Conservation (phyloP, 1,284 basidiomycete species). For the Apiotrichum gracile region DNA sequence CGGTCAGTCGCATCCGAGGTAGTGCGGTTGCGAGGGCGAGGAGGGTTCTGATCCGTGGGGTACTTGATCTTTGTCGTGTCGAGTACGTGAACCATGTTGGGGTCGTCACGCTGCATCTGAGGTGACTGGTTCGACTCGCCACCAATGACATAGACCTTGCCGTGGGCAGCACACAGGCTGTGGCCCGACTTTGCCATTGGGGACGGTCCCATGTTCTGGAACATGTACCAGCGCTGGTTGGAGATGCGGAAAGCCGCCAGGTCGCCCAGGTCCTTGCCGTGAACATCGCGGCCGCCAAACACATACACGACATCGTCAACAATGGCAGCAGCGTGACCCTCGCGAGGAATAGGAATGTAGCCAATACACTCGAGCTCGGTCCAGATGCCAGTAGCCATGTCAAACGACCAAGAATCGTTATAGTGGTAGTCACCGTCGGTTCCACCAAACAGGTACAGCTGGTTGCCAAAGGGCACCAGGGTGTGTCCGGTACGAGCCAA, state of each 20-base stretch:
- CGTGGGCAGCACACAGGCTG: conserved; percentile 84
- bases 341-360: conserved; percentile 91
- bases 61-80: conserved; percentile 96
- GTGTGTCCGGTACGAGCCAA: conserved; percentile 80
- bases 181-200: conserved; percentile 89
- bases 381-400: conserved; percentile 76
- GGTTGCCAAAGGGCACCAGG: conserved; percentile 76
- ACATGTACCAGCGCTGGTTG: conserved; percentile 85
- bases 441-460: conserved; percentile 91
- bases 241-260: conserved; percentile 94
- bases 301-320: conserved; percentile 98
- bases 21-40: conserved; percentile 13
- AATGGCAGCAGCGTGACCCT: conserved; percentile 93
- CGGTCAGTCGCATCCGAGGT: conserved; percentile 16
- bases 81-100: conserved; percentile 75
- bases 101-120: conserved; percentile 65
- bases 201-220: conserved; percentile 97
- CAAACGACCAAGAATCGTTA: conserved; percentile 98
- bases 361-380: conserved; percentile 93
- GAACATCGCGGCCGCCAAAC: conserved; percentile 93
- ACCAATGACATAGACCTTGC: conserved; percentile 85
- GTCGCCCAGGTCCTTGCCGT: conserved; percentile 93
- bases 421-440: conserved; percentile 99
- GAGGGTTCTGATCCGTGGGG: conserved; percentile 52
- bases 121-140: conserved; percentile 65